Conservation (phyloP, 441 rosid species). For the Gossypium lobatum region DNA sequence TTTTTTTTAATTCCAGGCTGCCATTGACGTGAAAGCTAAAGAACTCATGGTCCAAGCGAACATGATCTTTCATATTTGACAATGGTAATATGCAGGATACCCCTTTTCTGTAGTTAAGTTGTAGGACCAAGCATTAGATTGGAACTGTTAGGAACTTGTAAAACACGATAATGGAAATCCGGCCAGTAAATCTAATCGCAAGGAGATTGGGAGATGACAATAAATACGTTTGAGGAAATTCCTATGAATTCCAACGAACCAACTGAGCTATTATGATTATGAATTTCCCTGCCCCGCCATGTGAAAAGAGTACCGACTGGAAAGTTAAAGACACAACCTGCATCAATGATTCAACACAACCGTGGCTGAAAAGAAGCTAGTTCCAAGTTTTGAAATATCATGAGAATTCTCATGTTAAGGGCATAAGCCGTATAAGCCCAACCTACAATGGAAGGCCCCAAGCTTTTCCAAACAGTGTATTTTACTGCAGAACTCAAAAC, state of each 20-base stretch:
- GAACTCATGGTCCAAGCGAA: background rate
- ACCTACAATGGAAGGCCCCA: background rate
- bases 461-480: background rate
- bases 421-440: background rate
- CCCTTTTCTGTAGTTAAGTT: background rate
- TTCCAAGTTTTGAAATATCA: background rate
- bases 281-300: background rate
- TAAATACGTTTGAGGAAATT: background rate
- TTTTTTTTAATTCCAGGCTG: background rate
- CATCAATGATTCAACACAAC: background rate
- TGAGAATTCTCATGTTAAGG: background rate
- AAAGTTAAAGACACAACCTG: background rate
- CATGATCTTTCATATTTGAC: background rate
- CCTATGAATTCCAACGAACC: background rate
- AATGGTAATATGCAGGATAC: background rate
- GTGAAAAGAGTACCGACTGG: background rate
- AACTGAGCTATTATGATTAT: background rate
- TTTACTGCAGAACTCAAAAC: background rate
- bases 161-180: background rate
- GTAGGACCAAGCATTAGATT: background rate
- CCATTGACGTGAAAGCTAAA: background rate
- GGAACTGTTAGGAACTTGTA: background rate
- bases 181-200: background rate
- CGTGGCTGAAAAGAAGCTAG: background rate
- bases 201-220: background rate